Conservation (phyloP, 148 eudicot species). For the Chenopodium suecicum region DNA sequence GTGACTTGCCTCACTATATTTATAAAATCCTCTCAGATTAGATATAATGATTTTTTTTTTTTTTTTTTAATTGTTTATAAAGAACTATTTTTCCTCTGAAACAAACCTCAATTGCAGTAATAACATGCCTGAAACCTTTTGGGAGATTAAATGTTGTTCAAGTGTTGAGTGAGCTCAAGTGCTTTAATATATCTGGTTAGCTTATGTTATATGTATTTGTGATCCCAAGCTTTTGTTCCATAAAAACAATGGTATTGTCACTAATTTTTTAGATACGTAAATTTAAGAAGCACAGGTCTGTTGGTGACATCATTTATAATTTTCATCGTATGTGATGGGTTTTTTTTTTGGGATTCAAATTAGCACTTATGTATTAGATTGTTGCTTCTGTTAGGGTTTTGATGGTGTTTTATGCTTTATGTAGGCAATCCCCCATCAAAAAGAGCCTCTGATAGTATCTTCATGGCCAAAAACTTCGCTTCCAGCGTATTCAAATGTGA, state of each 20-base stretch:
- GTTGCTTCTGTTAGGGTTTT: neutral
- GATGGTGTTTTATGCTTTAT: neutral
- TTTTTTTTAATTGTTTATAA: neutral
- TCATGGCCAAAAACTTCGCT: constrained; percentile 85
- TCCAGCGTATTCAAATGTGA: constrained; percentile 55
- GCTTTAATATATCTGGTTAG: neutral
- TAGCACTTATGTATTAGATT: neutral
- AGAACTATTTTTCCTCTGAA: neutral
- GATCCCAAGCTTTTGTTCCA: neutral
- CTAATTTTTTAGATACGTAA: neutral
- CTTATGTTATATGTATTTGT: neutral
- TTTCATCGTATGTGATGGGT: neutral
- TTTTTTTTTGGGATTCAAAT: neutral
- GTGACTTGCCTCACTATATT: neutral
- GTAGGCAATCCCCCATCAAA: constrained; percentile 80
- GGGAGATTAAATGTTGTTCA: neutral
- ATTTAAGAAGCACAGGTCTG: neutral
- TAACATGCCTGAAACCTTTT: neutral
- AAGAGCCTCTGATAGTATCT: constrained; percentile 79
- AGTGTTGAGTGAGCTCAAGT: neutral
- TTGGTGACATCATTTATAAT: neutral
- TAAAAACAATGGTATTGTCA: neutral
- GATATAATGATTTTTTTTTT: neutral
- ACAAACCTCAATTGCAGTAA: neutral
- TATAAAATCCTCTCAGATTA: neutral